Evolutionary conservation across 148 eudicot genomes (phyloP).

Genomic region (Vaccinium myrtillus): DNA sequence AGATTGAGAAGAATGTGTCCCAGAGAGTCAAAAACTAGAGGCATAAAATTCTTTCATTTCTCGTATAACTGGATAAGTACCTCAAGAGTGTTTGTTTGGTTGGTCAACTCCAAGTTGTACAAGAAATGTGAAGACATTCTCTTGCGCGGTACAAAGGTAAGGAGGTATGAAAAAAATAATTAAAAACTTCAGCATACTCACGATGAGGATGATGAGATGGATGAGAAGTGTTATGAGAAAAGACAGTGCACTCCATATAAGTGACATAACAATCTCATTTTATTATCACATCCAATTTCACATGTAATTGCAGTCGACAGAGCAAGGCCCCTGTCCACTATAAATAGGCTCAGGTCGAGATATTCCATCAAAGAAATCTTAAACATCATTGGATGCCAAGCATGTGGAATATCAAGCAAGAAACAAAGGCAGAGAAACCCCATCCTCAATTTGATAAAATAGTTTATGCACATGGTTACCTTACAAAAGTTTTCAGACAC

Average conservation of each 20-base stretch:
- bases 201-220: not conserved
- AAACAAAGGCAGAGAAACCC: not conserved
- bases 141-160: not conserved
- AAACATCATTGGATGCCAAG: not conserved
- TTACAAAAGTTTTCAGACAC: constrained; percentile 59
- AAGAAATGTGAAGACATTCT: not conserved
- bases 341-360: not conserved
- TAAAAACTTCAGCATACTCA: not conserved
- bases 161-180: not conserved
- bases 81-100: not conserved
- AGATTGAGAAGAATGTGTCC: not conserved
- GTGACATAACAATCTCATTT: not conserved
- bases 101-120: not conserved
- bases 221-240: not conserved
- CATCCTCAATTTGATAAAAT: not conserved
- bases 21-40: not conserved
- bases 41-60: not conserved
- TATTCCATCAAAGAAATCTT: not conserved
- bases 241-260: not conserved
- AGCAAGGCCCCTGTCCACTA: not conserved
- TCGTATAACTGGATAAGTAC: not conserved
- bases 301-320: not conserved
- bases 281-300: not conserved
- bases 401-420: not conserved
- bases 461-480: constrained; percentile 35